Evolutionary conservation across 2,329 filamentous ascomycete species (phyloP).

Genomic region (Juglanconis sp.): DNA sequence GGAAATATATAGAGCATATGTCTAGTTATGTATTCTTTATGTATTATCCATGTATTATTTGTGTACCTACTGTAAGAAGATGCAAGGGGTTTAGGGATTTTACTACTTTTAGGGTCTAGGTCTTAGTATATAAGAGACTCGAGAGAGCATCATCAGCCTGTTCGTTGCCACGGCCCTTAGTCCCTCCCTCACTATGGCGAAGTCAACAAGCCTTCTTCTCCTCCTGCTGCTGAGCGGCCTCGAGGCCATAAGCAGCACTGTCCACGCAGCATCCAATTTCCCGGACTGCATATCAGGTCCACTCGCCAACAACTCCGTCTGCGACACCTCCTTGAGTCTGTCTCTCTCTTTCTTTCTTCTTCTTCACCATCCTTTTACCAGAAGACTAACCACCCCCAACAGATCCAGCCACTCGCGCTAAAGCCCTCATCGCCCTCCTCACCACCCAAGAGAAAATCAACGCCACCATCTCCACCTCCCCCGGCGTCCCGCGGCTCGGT

Average conservation of each 20-base stretch:
- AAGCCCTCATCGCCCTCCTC: constrained; percentile 9
- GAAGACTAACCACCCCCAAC: background rate
- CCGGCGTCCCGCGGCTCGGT: constrained; percentile 53
- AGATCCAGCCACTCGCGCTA: constrained; percentile 11
- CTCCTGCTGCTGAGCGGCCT: background rate
- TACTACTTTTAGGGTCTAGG: too few relatives aligned
- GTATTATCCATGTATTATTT: too few relatives aligned
- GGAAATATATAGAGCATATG: too few relatives aligned
- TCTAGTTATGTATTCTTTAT: background rate
- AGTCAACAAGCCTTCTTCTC: background rate
- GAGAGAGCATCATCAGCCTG: background rate
- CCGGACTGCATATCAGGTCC: constrained; percentile 15
- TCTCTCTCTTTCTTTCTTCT: background rate
- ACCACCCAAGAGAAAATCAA: constrained; percentile 18
- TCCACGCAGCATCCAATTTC: constrained; percentile 10
- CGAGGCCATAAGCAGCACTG: background rate
- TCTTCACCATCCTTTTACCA: background rate
- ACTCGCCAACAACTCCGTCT: constrained; percentile 11
- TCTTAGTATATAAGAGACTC: too few relatives aligned
- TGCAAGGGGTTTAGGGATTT: too few relatives aligned
- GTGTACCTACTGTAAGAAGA: too few relatives aligned
- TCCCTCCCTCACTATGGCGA: constrained; percentile 6
- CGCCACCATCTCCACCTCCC: constrained; percentile 23
- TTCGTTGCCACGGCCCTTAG: constrained; percentile 9
- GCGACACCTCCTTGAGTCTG: constrained; percentile 12